These are phyloP conservation scores for Sechiopsis laciniata DNA, from an alignment of 306 rosid genomes.

Conservation along the genomic window DNA sequence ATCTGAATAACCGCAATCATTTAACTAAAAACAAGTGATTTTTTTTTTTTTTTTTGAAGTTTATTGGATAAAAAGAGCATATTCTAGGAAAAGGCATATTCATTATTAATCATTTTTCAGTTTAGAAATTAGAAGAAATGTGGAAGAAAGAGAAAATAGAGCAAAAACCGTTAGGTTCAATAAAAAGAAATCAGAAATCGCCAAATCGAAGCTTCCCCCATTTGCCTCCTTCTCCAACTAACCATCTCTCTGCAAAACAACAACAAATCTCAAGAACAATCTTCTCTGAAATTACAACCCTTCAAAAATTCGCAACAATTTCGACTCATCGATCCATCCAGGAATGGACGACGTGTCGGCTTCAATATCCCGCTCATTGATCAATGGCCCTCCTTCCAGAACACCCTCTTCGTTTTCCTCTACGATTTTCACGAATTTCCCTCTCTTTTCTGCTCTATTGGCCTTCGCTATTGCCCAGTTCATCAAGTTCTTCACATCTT, in stretches of 20 bases:
- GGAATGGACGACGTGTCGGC: conserved; percentile 33
- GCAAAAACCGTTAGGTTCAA: conserved; percentile 10
- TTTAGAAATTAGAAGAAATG: neutral
- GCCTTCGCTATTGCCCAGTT: conserved; percentile 56
- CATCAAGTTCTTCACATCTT: conserved; percentile 55
- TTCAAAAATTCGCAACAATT: neutral
- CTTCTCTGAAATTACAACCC: no score
- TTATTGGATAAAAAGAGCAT: neutral
- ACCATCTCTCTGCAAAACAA: neutral
- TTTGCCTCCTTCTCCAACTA: neutral
- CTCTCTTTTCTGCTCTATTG: conserved; percentile 49
- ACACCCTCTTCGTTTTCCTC: conserved; percentile 7
- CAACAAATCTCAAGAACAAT: neutral
- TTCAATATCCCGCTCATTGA: conserved; percentile 22
- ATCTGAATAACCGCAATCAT: no score
- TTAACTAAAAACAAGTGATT: no score
- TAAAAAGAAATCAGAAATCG: neutral
- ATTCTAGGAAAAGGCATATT: conserved; percentile 9
- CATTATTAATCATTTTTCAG: neutral
- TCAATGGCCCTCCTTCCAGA: conserved; percentile 22
- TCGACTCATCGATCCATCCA: neutral
- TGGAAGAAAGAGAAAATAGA: neutral
- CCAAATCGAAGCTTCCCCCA: conserved; percentile 8
- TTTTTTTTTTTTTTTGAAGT: no score
- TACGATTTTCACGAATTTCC: conserved; percentile 45